These are phyloP conservation scores for Begonia loranthoides DNA, from an alignment of 306 rosid genomes.

Conservation along the genomic window DNA sequence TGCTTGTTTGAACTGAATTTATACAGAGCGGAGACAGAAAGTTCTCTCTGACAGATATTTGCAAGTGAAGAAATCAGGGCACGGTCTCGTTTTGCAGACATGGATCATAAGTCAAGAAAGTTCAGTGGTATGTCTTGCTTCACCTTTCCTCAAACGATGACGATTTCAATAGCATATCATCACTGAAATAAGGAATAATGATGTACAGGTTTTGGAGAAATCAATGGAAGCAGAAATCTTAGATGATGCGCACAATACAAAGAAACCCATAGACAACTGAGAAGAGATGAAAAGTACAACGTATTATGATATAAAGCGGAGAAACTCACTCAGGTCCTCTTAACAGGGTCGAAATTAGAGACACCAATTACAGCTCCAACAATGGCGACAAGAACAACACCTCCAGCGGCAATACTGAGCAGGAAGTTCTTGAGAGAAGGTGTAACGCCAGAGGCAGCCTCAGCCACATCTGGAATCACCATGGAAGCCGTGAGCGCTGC, in stretches of 20 bases:
- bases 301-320: not conserved
- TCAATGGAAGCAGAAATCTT: slow-evolving; percentile 16
- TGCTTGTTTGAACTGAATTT: too few species aligned
- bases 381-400: slow-evolving; percentile 38
- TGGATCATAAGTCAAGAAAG: too few species aligned
- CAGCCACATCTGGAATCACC: slow-evolving; percentile 82
- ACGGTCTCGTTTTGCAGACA: too few species aligned
- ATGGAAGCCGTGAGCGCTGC: slow-evolving; percentile 62
- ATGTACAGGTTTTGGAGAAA: slow-evolving; percentile 4
- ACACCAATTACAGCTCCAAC: slow-evolving; percentile 79
- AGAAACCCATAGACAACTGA: slow-evolving; percentile 13
- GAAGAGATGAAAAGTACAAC: slow-evolving; percentile 14
- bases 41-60: too few species aligned
- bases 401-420: slow-evolving; percentile 93
- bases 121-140: too few species aligned
- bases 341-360: slow-evolving; percentile 86
- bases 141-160: too few species aligned
- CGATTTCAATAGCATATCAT: too few species aligned
- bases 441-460: slow-evolving; percentile 58
- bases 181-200: too few species aligned
- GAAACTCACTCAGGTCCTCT: slow-evolving; percentile 40
- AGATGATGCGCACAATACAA: slow-evolving; percentile 24
- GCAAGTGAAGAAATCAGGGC: too few species aligned
- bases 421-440: slow-evolving; percentile 93
- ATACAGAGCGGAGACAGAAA: too few species aligned